Evolutionary conservation across 139 green algal genomes (phyloP).

Genomic region (Chlorella sp.): DNA sequence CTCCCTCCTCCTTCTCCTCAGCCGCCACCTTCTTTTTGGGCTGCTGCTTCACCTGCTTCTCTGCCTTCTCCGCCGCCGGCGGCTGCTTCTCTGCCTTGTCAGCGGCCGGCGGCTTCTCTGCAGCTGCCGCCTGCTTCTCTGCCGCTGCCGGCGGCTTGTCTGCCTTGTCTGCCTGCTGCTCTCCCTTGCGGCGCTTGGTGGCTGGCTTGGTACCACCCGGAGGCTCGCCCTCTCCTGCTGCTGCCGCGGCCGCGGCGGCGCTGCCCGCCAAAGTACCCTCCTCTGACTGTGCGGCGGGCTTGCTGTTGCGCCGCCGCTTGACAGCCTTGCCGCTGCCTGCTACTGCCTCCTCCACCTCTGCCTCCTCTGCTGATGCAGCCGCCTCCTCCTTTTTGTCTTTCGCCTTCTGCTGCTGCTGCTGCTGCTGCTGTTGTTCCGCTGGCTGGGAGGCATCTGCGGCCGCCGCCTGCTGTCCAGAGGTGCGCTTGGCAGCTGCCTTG

Average conservation of each 20-base stretch:
- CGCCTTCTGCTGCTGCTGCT: neutral
- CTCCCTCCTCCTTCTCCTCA: neutral
- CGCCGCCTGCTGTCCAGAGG: neutral
- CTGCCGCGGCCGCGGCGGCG: neutral
- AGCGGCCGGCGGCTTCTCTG: no score
- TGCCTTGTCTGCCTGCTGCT: neutral
- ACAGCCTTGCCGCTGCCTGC: neutral
- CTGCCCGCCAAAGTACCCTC: neutral
- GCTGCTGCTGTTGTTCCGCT: neutral
- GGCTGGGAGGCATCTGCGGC: neutral
- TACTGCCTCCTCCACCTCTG: neutral
- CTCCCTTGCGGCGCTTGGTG: no score
- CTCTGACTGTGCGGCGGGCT: no score
- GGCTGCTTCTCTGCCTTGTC: neutral
- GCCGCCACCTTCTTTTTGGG: neutral
- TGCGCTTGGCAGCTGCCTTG: neutral
- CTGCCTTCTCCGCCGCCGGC: neutral
- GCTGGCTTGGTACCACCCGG: no score
- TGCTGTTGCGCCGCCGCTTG: no score
- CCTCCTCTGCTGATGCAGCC: no score
- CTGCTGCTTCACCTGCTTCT: neutral
- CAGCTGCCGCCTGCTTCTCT: no score
- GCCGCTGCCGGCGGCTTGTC: neutral
- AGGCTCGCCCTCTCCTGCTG: neutral
- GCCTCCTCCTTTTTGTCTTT: neutral